Evolutionary conservation across 257 asterid species (phyloP).

Genomic region (Jaltomata sinuosa): DNA sequence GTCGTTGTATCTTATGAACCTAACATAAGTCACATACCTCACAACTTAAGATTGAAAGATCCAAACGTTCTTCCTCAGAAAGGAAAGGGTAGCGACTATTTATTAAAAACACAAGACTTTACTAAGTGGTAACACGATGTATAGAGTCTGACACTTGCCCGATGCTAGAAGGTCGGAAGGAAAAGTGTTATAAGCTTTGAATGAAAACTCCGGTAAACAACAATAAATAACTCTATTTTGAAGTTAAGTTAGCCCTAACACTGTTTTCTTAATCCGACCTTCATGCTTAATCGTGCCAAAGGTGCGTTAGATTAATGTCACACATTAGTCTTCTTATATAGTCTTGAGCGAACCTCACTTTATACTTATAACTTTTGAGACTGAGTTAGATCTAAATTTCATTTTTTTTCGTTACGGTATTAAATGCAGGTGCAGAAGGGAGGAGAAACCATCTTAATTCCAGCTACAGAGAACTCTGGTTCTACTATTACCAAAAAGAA

Average conservation of each 20-base stretch:
- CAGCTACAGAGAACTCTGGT: constrained; percentile 24
- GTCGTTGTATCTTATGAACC: too few species aligned
- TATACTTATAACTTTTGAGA: not conserved
- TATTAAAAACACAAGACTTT: not conserved
- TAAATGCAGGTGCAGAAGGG: constrained; percentile 62
- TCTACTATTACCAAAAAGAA: constrained; percentile 5
- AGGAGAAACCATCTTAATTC: constrained; percentile 49
- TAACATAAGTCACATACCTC: too few species aligned
- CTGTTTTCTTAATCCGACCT: not conserved
- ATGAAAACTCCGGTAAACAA: not conserved
- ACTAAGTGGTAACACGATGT: not conserved
- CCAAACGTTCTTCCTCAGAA: too few species aligned
- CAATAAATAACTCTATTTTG: not conserved
- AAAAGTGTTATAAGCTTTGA: not conserved
- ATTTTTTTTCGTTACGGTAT: rapidly evolving
- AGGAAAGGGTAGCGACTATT: not conserved
- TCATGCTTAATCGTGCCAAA: too few species aligned
- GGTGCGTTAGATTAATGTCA: not conserved
- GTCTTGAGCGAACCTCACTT: not conserved
- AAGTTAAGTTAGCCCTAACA: not conserved
- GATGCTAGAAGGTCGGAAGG: not conserved
- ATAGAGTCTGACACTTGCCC: rapidly evolving
- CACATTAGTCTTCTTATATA: not conserved
- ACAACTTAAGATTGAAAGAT: too few species aligned
- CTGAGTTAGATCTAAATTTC: not conserved